Percentiles rank a stretch among this genome's conserved stretches.
phyloP scores from a whole-genome alignment of 1,284 basidiomycete genomes.

The Phlebopus sp. region DNA sequence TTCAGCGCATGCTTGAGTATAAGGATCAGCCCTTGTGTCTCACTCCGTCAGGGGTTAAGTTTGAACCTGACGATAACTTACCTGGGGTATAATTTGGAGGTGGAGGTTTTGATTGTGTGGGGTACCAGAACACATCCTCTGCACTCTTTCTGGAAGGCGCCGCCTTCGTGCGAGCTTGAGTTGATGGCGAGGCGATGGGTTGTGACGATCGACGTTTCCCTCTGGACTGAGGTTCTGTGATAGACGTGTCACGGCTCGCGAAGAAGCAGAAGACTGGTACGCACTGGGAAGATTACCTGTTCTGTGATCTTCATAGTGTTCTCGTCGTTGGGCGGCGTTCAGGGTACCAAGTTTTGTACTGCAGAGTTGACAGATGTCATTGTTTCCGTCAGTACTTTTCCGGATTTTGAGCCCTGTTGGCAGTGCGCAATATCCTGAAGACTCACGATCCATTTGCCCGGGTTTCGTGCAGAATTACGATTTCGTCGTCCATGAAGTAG shows the following conservation, averaged over 20 bases:
- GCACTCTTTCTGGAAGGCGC: constrained; percentile 14
- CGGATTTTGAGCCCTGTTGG: background rate
- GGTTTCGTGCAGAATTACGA: constrained; percentile 22
- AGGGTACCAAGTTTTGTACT: constrained; percentile 37
- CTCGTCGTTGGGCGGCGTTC: constrained; percentile 34
- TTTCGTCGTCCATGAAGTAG: constrained; percentile 21
- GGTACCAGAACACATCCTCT: constrained; percentile 65
- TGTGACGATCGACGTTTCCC: constrained; percentile 7
- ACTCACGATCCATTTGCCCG: constrained; percentile 11
- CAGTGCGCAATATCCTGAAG: background rate
- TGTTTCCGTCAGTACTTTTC: constrained; percentile 15
- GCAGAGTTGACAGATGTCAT: constrained; percentile 50
- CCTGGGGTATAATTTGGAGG: constrained; percentile 74
- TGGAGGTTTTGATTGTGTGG: constrained; percentile 42
- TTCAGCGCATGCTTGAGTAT: constrained; percentile 58
- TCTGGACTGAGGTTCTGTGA: constrained; percentile 12
- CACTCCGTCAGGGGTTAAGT: constrained; percentile 8
- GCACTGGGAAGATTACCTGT: constrained; percentile 1
- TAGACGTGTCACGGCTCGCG: background rate
- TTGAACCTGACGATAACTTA: constrained; percentile 27
- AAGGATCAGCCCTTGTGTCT: constrained; percentile 59
- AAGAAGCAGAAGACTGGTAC: background rate
- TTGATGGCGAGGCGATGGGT: background rate
- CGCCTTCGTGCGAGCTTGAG: constrained; percentile 2
- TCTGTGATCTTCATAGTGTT: constrained; percentile 50